A percentile compares a stretch with the other conserved stretches of the same genome.
These are phyloP conservation scores for Trichoderma aggressivum DNA, from an alignment of 2,329 filamentous ascomycete species.

Conservation along the genomic window DNA sequence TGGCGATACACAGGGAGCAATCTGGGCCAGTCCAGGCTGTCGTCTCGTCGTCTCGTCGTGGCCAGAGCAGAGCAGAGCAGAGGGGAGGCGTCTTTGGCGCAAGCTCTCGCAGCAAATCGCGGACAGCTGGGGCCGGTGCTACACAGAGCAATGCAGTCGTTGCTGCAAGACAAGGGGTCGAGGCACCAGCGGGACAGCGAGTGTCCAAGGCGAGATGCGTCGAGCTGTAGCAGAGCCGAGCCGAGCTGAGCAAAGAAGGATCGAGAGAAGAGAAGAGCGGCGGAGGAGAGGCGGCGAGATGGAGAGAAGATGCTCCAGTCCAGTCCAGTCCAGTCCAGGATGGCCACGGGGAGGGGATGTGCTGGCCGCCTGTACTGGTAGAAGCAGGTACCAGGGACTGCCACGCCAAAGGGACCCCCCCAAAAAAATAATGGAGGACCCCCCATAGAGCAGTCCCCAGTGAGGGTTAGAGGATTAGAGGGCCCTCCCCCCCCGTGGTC, in stretches of 20 bases:
- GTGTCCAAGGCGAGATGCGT: neutral
- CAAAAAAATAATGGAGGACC: neutral
- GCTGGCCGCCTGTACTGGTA: constrained; percentile 5
- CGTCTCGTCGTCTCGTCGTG: neutral
- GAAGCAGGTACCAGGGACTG: constrained; percentile 19
- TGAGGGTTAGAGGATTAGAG: neutral
- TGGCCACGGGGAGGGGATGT: constrained; percentile 10
- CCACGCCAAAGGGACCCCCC: constrained; percentile 1
- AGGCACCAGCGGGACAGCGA: constrained; percentile 8
- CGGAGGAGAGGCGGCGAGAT: neutral
- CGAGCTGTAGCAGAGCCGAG: neutral
- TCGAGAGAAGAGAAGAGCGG: neutral
- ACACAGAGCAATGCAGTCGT: constrained; percentile 10
- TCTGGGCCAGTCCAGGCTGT: neutral
- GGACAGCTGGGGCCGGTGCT: constrained; percentile 13
- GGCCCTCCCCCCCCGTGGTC: constrained; percentile 3
- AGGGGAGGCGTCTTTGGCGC: neutral
- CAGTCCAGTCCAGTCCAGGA: neutral
- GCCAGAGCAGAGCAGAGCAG: neutral
- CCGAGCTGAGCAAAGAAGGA: neutral
- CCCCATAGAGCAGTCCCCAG: neutral
- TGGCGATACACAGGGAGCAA: constrained; percentile 7
- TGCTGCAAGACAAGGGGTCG: constrained; percentile 2
- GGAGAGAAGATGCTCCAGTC: constrained; percentile 11
- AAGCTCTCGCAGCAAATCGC: neutral